Evolutionary conservation across 352 stramenopile genomes (phyloP).

Genomic region (Globisporangium middletonii): DNA sequence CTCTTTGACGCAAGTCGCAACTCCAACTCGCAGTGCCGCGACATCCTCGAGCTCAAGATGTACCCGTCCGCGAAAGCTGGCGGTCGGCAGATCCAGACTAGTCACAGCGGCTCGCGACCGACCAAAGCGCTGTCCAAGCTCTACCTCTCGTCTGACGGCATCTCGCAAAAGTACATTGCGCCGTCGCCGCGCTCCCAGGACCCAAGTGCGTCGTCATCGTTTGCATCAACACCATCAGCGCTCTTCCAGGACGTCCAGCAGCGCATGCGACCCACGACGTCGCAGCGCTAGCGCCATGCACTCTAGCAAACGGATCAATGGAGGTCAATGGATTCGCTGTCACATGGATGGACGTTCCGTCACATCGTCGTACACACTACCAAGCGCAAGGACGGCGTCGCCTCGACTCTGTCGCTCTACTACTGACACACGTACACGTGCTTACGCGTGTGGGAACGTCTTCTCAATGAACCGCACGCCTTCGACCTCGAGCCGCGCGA

Average conservation of each 20-base stretch:
- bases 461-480: conserved; percentile 87
- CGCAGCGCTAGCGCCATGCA: conserved; percentile 2
- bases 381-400: too few relatives aligned
- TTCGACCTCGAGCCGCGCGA: conserved; percentile 82
- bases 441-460: conserved; percentile 33
- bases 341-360: too few relatives aligned
- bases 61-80: conserved; percentile 43
- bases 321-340: too few relatives aligned
- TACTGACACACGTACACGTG: background rate
- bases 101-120: conserved; percentile 34
- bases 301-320: too few relatives aligned
- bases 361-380: too few relatives aligned
- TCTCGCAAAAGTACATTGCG: conserved; percentile 67
- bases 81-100: conserved; percentile 60
- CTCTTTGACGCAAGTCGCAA: conserved; percentile 12
- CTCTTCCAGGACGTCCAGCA: conserved; percentile 13
- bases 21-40: conserved; percentile 30
- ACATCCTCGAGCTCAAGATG: conserved; percentile 51
- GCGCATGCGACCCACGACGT: conserved; percentile 11
- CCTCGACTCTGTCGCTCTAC: too few relatives aligned
- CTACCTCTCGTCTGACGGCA: conserved; percentile 64
- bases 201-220: background rate
- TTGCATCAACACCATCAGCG: conserved; percentile 1
- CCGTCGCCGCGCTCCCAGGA: conserved; percentile 18
- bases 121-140: conserved; percentile 59